Conservation (phyloP, 805 yeast genomes). For the Metschnikowia amazonensis region DNA sequence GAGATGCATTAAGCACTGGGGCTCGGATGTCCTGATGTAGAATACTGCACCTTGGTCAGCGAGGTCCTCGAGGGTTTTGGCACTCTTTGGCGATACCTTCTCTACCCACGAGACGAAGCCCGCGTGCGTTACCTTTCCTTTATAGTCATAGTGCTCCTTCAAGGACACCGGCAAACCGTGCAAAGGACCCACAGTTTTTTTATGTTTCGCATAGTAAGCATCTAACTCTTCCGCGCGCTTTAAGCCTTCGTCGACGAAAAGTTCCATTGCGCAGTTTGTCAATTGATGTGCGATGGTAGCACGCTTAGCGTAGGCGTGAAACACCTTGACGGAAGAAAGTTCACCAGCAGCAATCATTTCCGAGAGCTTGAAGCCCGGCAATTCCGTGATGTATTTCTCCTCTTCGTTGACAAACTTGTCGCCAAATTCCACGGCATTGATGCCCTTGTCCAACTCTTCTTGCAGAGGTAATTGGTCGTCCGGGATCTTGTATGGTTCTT, state of each 20-base stretch:
- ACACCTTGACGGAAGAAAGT: conserved; percentile 13
- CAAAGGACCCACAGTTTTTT: conserved; percentile 16
- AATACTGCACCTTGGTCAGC: conserved; percentile 18
- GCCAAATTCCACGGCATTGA: conserved; percentile 13
- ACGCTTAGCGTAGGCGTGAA: conserved; percentile 18
- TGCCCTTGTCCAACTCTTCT: conserved; percentile 15
- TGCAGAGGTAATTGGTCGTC: conserved; percentile 14
- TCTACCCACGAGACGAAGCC: conserved; percentile 17
- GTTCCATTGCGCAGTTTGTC: conserved; percentile 20
- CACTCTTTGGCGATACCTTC: conserved; percentile 9
- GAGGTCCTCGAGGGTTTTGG: conserved; percentile 12
- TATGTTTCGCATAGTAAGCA: conserved; percentile 9
- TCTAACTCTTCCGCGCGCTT: conserved; percentile 18
- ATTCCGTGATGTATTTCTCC: conserved; percentile 13
- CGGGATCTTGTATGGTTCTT: conserved; percentile 14
- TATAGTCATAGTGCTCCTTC: conserved; percentile 17
- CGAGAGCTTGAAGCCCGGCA: conserved; percentile 15
- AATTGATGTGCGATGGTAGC: conserved; percentile 20
- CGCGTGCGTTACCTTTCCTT: conserved; percentile 16
- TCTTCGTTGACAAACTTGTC: conserved; percentile 10
- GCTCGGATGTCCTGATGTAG: conserved; percentile 19
- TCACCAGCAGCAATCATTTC: conserved; percentile 14
- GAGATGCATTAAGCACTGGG: conserved; percentile 19
- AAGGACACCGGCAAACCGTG: conserved; percentile 20
- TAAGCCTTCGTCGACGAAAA: conserved; percentile 20